Base-by-base conservation (phyloP, 305 asterid species). In the Fraxinus platypoda region DNA sequence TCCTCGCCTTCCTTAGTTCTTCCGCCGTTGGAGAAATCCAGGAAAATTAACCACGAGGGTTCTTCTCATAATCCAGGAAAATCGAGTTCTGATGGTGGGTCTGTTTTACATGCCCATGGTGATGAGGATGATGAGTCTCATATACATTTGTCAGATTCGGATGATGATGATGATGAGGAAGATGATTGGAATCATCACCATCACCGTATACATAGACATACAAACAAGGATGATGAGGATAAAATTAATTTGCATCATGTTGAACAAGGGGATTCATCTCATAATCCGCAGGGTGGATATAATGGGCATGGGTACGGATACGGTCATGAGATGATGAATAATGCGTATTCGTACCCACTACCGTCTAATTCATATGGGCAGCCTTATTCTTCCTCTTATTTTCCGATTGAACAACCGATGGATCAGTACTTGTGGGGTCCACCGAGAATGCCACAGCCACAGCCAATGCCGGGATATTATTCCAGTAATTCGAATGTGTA, bases 1-100 rank as follows among this genome's bases (percentile, higher is more conserved):
- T 94, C 99, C 5, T 93, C 99, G 28, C 94, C 98, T 25, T 92
- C 93, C 5, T 81, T 92, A 52, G 88, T 89, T 30, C 75, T 94
- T 83, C 97, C 93, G 28, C 89, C 98, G 25, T 52, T 81, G 34
- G 85, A 78, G 13, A 76, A 76, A 77, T 84, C 88, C 38, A 30
- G 75, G 76, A 88, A 83, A 87, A 84, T 79, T 21, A 84, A 84
- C 25, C 75, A 49, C 38, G 84, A 25, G 85, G 79, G 81, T 77
- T 89, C 82, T 81, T 89, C 82, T 28, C 75, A 30, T 70, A 31
- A 70, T 70, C 41, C 41, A 30, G 75, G 41, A 4, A 30, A n/a
- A 34, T 85, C 83, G 38, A 54, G 83, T 35, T 85, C 87, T 26
- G 78, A 76, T 23, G 90, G 81, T 71, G 90, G 87, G 26, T 89